Conservation (phyloP, 441 rosid species). For the Arabidopsis lyrata region DNA sequence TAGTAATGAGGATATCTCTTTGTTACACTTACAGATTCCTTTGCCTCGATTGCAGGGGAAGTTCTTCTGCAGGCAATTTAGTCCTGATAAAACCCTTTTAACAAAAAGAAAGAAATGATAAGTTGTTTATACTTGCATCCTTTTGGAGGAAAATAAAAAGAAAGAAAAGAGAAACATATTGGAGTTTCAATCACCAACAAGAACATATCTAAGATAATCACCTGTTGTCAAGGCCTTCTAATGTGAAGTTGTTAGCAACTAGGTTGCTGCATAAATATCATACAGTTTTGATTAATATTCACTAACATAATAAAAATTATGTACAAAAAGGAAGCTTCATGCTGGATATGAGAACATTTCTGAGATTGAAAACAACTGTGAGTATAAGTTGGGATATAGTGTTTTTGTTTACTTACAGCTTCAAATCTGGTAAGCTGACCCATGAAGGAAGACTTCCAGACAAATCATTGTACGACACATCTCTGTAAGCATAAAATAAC, state of each 20-base stretch:
- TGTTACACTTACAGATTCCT: constrained; percentile 52
- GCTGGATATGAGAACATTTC: neutral
- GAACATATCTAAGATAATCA: constrained; percentile 37
- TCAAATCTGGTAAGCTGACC: constrained; percentile 51
- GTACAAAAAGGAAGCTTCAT: neutral
- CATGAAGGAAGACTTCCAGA: constrained; percentile 72
- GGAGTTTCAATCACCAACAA: neutral
- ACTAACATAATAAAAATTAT: neutral
- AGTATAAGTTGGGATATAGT: neutral
- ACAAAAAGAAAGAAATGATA: no score
- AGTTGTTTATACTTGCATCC: neutral
- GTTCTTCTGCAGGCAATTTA: constrained; percentile 67
- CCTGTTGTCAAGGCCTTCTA: constrained; percentile 55
- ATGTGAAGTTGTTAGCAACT: constrained; percentile 66
- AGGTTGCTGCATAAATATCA: constrained; percentile 60
- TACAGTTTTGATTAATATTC: neutral
- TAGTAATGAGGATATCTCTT: neutral
- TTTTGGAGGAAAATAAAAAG: no score
- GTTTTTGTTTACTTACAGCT: constrained; percentile 50
- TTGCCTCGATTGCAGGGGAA: constrained; percentile 60
- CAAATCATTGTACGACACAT: constrained; percentile 77
- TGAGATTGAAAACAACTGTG: neutral
- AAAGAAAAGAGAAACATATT: neutral
- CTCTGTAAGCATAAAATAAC: constrained; percentile 50
- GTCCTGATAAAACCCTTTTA: constrained; percentile 47